Evolutionary conservation across 2,329 filamentous ascomycete genomes (phyloP).

Genomic region (Ciborinia camelliae): DNA sequence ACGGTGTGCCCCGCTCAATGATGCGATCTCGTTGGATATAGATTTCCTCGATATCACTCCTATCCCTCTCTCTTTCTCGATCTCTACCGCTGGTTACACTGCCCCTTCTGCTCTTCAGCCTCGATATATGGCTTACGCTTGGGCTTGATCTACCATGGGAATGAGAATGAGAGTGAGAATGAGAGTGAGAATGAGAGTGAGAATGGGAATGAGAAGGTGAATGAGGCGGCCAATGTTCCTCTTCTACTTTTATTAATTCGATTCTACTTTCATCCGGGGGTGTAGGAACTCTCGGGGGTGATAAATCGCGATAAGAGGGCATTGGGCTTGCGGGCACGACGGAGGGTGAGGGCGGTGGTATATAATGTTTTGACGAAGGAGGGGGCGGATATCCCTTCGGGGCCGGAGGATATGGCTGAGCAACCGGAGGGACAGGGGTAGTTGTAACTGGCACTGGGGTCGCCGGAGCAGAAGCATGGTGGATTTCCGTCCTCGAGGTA

Average conservation of each 20-base stretch:
- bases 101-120: background rate
- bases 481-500: background rate
- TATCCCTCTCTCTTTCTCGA: background rate
- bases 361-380: background rate
- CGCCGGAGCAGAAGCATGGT: slow-evolving; percentile 1
- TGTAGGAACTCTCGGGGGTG: slow-evolving; percentile 7
- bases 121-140: background rate
- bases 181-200: background rate
- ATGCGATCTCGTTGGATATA: slow-evolving; percentile 13
- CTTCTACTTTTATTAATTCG: slow-evolving; percentile 16
- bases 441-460: background rate
- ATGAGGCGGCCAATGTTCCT: slow-evolving; percentile 9
- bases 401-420: background rate
- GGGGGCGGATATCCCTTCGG: background rate
- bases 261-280: slow-evolving; percentile 6
- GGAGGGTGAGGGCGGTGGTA: slow-evolving; percentile 1
- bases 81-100: slow-evolving; percentile 1
- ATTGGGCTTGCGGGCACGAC: background rate
- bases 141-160: background rate
- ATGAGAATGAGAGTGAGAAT: too few relatives aligned
- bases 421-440: background rate
- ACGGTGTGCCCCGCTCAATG: slow-evolving; percentile 7
- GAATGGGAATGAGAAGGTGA: background rate
- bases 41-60: background rate
- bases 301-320: background rate